Evolutionary conservation across 2,329 filamentous ascomycete species (phyloP), one percentile per base, ranked within the genome.

Genomic region (Ophiostoma sp.): DNA sequence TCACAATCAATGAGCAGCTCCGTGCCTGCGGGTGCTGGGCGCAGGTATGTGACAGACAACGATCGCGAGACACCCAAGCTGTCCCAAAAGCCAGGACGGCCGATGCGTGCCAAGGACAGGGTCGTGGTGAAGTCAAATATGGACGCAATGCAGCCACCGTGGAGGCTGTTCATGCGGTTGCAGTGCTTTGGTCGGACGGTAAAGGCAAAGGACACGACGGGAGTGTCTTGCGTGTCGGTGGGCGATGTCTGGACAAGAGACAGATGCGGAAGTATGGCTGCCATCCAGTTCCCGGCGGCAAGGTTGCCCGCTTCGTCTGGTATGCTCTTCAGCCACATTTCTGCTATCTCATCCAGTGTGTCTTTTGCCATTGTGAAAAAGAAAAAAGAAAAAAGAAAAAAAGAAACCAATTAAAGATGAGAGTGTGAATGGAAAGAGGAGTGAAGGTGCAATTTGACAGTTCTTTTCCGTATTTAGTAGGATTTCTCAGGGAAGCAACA

Each of bases 41-140:
- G 57, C 8, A 61, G 57, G 28, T 61, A 61, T 36, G 57, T 61
- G 57, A 61, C 57, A 36, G 57, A 61, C n/a, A 61, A 31, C 28
- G 57, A 36, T 19, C 57, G 57, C 3, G 57, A 61, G 31, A 61
- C 57, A 15, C 57, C 57, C 57, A 61, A 36, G 57, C 57, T 36
- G 2, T 61, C 25, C 57, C 57, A 61, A 15, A 61, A 61, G 7
- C 57, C 57, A 33, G 57, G 57, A 6, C 28, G 57, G 57, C 28
- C 19, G 57, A 61, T 36, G 5, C 15, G 57, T 22, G 57, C 57
- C n/a, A 61, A 22, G 11, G 57, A 3, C 57, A 61, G 15, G 7
- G 57, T 61, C 57, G 57, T 61, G 57, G 57, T 36, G 57, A 61
- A 7, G 28, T 61, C 57, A 19, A 61, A 61, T 12, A 61, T 61